A percentile compares a stretch with the other conserved stretches of the same genome.
Conservation (phyloP, 345 rosid genomes). For the Gossypium stocksii region DNA sequence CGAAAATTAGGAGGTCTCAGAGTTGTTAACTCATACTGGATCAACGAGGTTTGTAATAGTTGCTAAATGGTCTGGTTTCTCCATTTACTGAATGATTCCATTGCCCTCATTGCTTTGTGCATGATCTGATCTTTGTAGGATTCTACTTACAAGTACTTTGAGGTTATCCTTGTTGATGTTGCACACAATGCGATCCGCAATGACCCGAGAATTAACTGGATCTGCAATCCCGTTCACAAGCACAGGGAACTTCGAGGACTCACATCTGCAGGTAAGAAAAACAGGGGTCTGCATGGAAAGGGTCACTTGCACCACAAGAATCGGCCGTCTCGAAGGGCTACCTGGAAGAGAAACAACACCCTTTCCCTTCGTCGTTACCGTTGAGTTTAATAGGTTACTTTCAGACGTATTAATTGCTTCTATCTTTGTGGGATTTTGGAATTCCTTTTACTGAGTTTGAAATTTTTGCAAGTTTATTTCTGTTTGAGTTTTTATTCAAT, state of each 20-base stretch:
- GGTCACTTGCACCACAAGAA: conserved; percentile 85
- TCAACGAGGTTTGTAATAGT: conserved; percentile 63
- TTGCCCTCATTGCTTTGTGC: background rate
- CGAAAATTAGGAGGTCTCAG: conserved; percentile 86
- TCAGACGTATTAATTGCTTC: background rate
- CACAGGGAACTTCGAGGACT: conserved; percentile 95
- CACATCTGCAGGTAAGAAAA: conserved; percentile 88
- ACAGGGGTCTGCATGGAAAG: conserved; percentile 86
- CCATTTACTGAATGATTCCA: too few relatives aligned
- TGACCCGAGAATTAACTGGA: conserved; percentile 90
- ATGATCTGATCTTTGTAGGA: conserved; percentile 36
- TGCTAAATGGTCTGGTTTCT: background rate
- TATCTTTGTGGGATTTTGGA: background rate
- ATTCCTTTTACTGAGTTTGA: conserved; percentile 1
- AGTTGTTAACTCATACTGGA: conserved; percentile 96
- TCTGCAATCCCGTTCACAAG: conserved; percentile 91
- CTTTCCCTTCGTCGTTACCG: conserved; percentile 85
- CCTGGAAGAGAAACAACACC: conserved; percentile 93
- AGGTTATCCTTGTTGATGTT: conserved; percentile 75
- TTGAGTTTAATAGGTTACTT: conserved; percentile 24
- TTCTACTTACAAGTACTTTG: conserved; percentile 91
- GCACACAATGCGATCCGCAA: conserved; percentile 75
- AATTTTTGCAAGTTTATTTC: conserved; percentile 2
- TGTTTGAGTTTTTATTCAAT: background rate
- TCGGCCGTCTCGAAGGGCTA: conserved; percentile 87